phyloP scores from a whole-genome alignment of 2,329 filamentous ascomycete species.

The Colletotrichum liaoningense region DNA sequence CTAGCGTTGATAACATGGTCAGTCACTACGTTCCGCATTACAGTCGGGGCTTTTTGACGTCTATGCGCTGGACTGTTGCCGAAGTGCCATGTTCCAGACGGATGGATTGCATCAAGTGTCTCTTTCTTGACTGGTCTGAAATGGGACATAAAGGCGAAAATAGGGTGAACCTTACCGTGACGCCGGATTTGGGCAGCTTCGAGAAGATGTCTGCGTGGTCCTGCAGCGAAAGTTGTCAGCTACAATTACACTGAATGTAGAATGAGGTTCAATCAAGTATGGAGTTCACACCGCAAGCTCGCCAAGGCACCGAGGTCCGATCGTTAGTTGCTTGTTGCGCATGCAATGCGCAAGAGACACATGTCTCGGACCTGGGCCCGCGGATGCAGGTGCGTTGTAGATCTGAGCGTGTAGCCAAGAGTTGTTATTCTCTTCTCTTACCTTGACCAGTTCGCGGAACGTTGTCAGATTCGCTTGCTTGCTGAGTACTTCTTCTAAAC shows the following conservation, averaged over 20 bases:
- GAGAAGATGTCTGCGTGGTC: slow-evolving; percentile 58
- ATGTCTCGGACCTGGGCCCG: not conserved
- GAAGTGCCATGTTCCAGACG: not conserved
- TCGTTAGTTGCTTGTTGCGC: slow-evolving; percentile 15
- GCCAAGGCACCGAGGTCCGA: slow-evolving; percentile 34
- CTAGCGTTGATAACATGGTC: slow-evolving; percentile 33
- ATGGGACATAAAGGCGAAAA: no score
- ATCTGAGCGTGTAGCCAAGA: not conserved
- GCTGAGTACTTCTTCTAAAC: slow-evolving; percentile 53
- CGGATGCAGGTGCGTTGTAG: not conserved
- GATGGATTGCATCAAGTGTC: not conserved
- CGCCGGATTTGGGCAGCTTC: slow-evolving; percentile 55
- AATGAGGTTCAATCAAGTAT: not conserved
- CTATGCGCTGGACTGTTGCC: not conserved
- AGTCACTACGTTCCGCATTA: not conserved
- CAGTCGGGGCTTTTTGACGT: not conserved
- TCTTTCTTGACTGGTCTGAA: not conserved
- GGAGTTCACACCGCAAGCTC: not conserved
- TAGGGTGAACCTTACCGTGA: slow-evolving; percentile 52
- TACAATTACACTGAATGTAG: not conserved
- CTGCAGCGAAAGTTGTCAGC: slow-evolving; percentile 33
- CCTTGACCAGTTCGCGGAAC: slow-evolving; percentile 56
- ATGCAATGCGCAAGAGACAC: slow-evolving; percentile 1
- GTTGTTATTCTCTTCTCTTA: slow-evolving; percentile 34
- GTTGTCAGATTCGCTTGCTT: slow-evolving; percentile 55